Evolutionary conservation across 257 asterid genomes (phyloP).

Genomic region (Ehretia macrophylla): DNA sequence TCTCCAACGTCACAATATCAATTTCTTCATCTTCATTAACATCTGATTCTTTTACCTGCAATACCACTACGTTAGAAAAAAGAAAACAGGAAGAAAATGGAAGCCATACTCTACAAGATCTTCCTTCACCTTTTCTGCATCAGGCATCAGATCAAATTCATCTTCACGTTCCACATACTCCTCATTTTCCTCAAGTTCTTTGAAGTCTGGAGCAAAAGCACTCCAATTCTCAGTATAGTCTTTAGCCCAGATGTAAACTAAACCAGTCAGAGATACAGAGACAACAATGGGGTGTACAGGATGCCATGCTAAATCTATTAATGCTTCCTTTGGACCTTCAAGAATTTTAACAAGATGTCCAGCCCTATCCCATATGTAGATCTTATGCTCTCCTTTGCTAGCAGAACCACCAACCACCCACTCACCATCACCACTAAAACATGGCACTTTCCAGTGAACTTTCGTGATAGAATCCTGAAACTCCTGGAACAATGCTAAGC

Average conservation of each 20-base stretch:
- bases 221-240: constrained; percentile 97
- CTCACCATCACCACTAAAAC: constrained; percentile 96
- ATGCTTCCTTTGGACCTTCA: constrained; percentile 93
- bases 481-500: constrained; percentile 61
- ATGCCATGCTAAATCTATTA: constrained; percentile 90
- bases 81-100: not conserved
- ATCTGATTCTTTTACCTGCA: constrained; percentile 68
- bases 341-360: constrained; percentile 94
- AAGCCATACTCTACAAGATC: constrained; percentile 1
- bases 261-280: constrained; percentile 81
- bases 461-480: constrained; percentile 85
- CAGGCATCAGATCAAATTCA: constrained; percentile 81
- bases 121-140: constrained; percentile 52
- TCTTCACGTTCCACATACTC: constrained; percentile 93
- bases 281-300: constrained; percentile 82
- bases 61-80: constrained; percentile 19
- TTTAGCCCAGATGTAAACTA: constrained; percentile 94
- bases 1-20: constrained; percentile 61
- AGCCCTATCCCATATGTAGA: constrained; percentile 90
- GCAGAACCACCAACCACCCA: constrained; percentile 98
- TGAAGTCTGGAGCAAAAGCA: constrained; percentile 93
- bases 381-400: constrained; percentile 94
- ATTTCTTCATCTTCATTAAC: constrained; percentile 73
- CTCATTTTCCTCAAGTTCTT: constrained; percentile 93
- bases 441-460: constrained; percentile 94